A percentile compares a stretch with the other conserved stretches of the same genome.
These are phyloP conservation scores for Ocimum tenuiflorum DNA, from an alignment of 257 asterid genomes.

Conservation along the genomic window DNA sequence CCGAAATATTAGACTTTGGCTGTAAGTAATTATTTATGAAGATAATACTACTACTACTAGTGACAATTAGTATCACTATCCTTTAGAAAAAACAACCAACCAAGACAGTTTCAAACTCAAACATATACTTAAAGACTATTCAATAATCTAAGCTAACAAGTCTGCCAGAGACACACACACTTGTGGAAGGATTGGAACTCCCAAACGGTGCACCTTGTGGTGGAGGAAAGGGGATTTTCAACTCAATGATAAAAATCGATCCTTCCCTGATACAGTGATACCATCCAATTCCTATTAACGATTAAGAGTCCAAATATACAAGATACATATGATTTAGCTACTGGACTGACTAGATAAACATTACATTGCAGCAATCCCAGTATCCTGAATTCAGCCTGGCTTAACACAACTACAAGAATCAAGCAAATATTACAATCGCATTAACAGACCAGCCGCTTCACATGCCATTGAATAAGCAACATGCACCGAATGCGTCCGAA, in stretches of 20 bases:
- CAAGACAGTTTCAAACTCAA: background rate
- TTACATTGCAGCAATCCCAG: background rate
- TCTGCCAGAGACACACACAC: background rate
- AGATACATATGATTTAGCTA: background rate
- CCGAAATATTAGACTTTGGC: background rate
- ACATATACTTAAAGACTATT: background rate
- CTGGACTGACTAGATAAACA: background rate
- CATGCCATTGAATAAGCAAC: slow-evolving; percentile 7
- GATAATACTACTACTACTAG: too few species aligned
- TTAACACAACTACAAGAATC: background rate
- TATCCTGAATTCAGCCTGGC: background rate
- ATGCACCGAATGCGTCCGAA: background rate
- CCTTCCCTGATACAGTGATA: too few species aligned
- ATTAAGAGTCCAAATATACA: slow-evolving; percentile 1
- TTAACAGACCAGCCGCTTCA: background rate
- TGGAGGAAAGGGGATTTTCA: too few species aligned
- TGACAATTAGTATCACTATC: background rate
- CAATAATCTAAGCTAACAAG: background rate
- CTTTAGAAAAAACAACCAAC: background rate
- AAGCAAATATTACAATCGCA: background rate
- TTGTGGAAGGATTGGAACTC: background rate
- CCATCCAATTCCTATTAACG: slow-evolving; percentile 8
- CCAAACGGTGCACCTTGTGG: background rate
- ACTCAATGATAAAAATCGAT: too few species aligned
- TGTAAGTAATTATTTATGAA: background rate